Percentiles rank a stretch among this genome's conserved stretches.
Conservation (phyloP, 495 filamentous ascomycete genomes). For the Penicillium parvum region DNA sequence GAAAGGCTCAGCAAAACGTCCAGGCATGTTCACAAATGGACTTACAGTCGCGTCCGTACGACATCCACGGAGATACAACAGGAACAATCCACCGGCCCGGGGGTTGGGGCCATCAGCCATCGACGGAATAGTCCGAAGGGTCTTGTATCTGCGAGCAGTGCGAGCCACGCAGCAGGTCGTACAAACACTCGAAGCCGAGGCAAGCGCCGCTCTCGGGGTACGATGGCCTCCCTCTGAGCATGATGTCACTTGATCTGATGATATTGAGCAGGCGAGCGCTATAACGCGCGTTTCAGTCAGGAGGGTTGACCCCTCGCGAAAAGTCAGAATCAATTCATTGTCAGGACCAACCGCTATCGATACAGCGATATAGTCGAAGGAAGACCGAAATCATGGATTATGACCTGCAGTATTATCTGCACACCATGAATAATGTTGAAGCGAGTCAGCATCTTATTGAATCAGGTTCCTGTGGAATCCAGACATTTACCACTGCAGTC, state of each 20-base stretch:
- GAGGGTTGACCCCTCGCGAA: slow-evolving; percentile 6
- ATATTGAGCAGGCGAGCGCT: slow-evolving; percentile 27
- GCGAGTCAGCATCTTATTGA: no score
- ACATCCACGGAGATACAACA: slow-evolving; percentile 6
- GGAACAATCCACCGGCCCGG: neutral
- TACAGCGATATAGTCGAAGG: no score
- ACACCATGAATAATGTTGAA: no score
- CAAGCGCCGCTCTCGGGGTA: slow-evolving; percentile 28
- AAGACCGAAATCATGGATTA: no score
- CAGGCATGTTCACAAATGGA: slow-evolving; percentile 22
- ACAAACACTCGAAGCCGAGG: slow-evolving; percentile 12
- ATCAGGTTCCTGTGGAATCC: no score
- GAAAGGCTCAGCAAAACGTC: slow-evolving; percentile 7
- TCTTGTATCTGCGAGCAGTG: slow-evolving; percentile 20
- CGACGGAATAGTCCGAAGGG: slow-evolving; percentile 18
- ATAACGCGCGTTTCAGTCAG: slow-evolving; percentile 32
- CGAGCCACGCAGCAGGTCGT: neutral
- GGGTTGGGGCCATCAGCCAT: neutral
- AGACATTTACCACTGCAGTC: neutral
- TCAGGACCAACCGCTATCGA: neutral
- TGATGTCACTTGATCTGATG: neutral
- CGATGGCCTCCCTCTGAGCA: neutral
- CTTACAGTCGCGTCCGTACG: slow-evolving; percentile 23
- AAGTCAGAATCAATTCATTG: neutral
- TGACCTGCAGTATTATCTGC: no score